Base-by-base conservation (phyloP, 1,139 yeast species). In the Candida sanyaensis region DNA sequence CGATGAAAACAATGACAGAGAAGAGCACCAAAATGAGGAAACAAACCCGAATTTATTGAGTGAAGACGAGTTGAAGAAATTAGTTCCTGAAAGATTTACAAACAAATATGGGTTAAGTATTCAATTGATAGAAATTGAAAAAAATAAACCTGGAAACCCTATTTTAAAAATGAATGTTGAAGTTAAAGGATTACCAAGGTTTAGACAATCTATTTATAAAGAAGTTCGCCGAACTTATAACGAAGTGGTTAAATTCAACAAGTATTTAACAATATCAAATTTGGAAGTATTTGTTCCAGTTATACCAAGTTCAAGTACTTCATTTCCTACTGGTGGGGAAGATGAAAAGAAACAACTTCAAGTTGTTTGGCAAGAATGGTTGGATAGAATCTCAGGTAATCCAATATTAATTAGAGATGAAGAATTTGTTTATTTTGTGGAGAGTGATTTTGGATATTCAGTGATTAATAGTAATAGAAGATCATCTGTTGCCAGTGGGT, bases 281-380 rank as follows among this genome's bases (percentile, higher is more conserved):
- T 84, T 95, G 31, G 99, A 93, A 65, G 92, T 95, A 51, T 91
- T 93, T 68, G 93, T 95, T 4, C 98, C 99, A 0, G 84, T 95
- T 2, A 72, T 93, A 36, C 97, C 98, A 0, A 73, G 77, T 37
- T 74, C 93, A 0, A 75, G 72, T 5, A 87, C 96, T 0, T 79
- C 93, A 12, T 92, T 84, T 59, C 96, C 96, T 6, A 72, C 83
- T 11, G 90, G 89, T 46, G 89, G 93, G 28, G 90, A 88, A 41
- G 97, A 92, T 53, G 96, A 90, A 58, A 78, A 75, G 48, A 73
- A 75, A 46, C 81, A 82, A 48, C 74, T 89, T 46, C 69, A 78
- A 49, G 59, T 59, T 29, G 79, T 80, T 41, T 80, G 93, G 73
- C 97, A 93, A 63, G 81, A 78, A 52, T 93, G 99, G 99, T 84